Evolutionary conservation across 23 red algal genomes (phyloP), one percentile per base, ranked within the genome.

Genomic region (Chondrus crispus): DNA sequence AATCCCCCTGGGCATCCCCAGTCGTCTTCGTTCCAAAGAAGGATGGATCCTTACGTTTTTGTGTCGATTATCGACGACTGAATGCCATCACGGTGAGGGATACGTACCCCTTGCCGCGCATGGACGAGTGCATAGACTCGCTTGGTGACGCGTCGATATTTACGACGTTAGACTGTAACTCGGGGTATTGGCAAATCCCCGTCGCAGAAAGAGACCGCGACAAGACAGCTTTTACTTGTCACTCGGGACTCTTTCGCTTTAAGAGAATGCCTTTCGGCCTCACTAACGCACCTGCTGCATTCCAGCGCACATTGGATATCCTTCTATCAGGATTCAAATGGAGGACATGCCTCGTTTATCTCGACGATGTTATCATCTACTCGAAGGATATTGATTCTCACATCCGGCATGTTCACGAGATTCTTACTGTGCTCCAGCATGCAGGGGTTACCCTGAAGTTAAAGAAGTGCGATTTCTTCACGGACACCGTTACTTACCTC

Each of bases 61-160:
- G 52, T 63, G 46, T 57, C 16, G 2, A 84, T 1, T 84, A 84
- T 57, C 49, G 45, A 57, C 41, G 2, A 5, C 51, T 84, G 28
- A 84, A 84, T 50, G 80, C 71, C 20, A 45, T 76, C 5, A 84
- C 51, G 0, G 44, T 22, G 16, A 22, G 28, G 51, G 80, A 64
- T 29, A 60, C 18, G 2, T 84, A 84, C 51, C 80, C 51, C 8
- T 16, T 84, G 2, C 51, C 80, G 0, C 47, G 80, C 18, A 84
- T 84, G 80, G 80, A 55, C 29, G 80, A 84, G 33, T 84, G 28
- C 49, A 84, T 84, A 26, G 51, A 84, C 49, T 58, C 18, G 33
- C 49, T 84, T 11, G 46, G 48, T 16, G 80, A 84, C 12, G 80
- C 80, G 8, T 58, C 44, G 16, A n/a, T 7, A 19, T 84, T 64